phyloP scores from a whole-genome alignment of 1,139 yeast species.

The Suhomyces yuchorum region DNA sequence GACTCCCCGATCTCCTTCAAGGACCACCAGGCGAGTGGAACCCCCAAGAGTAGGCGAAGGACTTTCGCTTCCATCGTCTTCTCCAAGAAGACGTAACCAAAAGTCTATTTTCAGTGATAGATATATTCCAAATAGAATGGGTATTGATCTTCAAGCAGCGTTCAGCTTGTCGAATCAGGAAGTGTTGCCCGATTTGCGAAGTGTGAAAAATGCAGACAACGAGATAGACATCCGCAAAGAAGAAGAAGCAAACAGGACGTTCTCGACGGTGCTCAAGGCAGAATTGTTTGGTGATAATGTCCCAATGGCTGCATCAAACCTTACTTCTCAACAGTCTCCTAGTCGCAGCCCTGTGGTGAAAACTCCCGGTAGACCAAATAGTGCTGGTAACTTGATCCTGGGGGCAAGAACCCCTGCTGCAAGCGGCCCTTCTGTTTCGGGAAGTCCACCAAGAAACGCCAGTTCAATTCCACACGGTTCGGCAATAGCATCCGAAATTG shows the following conservation, averaged over 20 bases:
- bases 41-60: conserved; percentile 35
- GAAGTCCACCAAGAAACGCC: conserved; percentile 14
- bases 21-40: conserved; percentile 39
- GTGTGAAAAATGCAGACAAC: conserved; percentile 42
- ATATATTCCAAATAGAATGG: conserved; percentile 82
- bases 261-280: conserved; percentile 80
- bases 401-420: conserved; percentile 10
- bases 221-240: conserved; percentile 70
- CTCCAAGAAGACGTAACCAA: conserved; percentile 46
- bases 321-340: conserved; percentile 19
- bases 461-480: conserved; percentile 5
- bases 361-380: conserved; percentile 23
- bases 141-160: conserved; percentile 87
- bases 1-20: conserved; percentile 45
- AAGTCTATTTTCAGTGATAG: conserved; percentile 71
- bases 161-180: conserved; percentile 62
- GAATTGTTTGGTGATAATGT: conserved; percentile 90
- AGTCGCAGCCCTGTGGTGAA: conserved; percentile 13
- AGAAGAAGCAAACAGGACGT: conserved; percentile 85
- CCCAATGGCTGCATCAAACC: conserved; percentile 53
- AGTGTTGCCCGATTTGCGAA: conserved; percentile 39
- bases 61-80: conserved; percentile 28
- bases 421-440: conserved; percentile 6
- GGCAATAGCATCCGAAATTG: conserved; percentile 5
- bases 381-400: conserved; percentile 23